phyloP scores from a whole-genome alignment of 2,329 filamentous ascomycete species.

The Fusarium albosuccineum region DNA sequence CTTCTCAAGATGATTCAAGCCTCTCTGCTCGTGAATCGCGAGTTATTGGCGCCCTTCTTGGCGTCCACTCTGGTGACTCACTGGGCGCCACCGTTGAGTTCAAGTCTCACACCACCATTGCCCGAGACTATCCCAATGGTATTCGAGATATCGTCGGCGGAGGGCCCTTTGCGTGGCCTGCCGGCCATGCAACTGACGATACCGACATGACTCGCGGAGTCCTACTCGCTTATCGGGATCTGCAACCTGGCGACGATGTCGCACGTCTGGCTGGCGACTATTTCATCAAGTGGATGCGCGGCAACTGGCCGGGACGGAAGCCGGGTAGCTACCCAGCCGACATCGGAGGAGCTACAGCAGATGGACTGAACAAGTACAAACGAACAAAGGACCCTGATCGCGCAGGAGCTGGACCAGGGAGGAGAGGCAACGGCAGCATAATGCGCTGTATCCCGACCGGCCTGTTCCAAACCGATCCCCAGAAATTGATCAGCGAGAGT shows the following conservation, averaged over 20 bases:
- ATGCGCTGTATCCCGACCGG: constrained; percentile 63
- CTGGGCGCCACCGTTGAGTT: constrained; percentile 63
- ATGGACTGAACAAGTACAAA: constrained; percentile 50
- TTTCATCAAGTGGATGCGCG: constrained; percentile 58
- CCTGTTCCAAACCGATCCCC: constrained; percentile 51
- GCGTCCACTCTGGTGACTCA: constrained; percentile 61
- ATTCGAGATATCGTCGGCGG: constrained; percentile 60
- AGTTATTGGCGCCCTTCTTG: constrained; percentile 59
- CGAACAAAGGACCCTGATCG: constrained; percentile 29
- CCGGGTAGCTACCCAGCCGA: constrained; percentile 52
- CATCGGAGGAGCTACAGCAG: constrained; percentile 55
- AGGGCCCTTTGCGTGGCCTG: constrained; percentile 57
- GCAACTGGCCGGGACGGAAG: constrained; percentile 57
- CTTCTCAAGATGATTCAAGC: not conserved
- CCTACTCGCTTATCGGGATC: constrained; percentile 57
- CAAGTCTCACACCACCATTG: constrained; percentile 50
- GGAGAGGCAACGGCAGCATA: constrained; percentile 60
- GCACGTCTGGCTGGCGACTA: constrained; percentile 52
- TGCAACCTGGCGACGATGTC: constrained; percentile 44
- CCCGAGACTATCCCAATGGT: constrained; percentile 51
- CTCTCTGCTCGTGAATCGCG: constrained; percentile 44
- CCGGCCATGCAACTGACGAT: constrained; percentile 62
- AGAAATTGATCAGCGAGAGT: constrained; percentile 49
- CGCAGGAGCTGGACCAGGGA: constrained; percentile 54
- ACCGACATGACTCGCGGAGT: constrained; percentile 62